Base-by-base conservation (phyloP, 192 early-diverging fungal species). In the Polychytrium aggregatum region DNA sequence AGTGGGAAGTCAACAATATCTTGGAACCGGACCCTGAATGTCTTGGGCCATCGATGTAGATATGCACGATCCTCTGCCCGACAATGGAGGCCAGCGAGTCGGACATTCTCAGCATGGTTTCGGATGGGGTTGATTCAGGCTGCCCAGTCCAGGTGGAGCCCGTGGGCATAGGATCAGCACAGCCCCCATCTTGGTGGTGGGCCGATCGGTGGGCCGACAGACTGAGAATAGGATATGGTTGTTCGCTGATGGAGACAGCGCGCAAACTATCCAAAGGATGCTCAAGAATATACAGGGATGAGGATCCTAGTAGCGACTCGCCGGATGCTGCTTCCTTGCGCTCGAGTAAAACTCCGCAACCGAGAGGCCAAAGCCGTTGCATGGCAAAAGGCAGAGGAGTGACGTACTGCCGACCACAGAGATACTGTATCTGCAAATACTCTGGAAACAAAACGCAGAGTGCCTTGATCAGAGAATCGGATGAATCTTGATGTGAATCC, bases 241-340 rank as follows among this genome's bases (percentile, higher is more conserved):
- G 20, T 48, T 24, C 20, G 27, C 54, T 3, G 60, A 53, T 0
- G 48, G 53, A 4, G n/a, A 78, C 60, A 9, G 64, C 47, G 25
- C 61, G 55, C 21, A 64, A 53, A 41, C 62, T 57, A 20, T 68
- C 67, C 16, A 75, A 53, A 5, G 72, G 70, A 58, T 72, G 68
- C 37, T 56, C 45, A 10, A 74, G 42, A 44, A 55, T 74, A 34
- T 67, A 72, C 17, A 75, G 55, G 24, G 48, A 27, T 11, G 69
- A 46, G 9, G 63, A 22, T 30, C 37, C 34, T 6, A 28, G n/a
- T n/a, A n/a, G n/a, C n/a, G 24, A 29, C 42, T 48, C 10, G 42
- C 49, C 16, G 43, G 44, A 18, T 53, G 53, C n/a, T 17, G 60
- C 62, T 0, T 37, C 25, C 18, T 38, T 46, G 6, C 59, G 50